Evolutionary conservation across 306 rosid species (phyloP).

Genomic region (Begonia loranthoides): DNA sequence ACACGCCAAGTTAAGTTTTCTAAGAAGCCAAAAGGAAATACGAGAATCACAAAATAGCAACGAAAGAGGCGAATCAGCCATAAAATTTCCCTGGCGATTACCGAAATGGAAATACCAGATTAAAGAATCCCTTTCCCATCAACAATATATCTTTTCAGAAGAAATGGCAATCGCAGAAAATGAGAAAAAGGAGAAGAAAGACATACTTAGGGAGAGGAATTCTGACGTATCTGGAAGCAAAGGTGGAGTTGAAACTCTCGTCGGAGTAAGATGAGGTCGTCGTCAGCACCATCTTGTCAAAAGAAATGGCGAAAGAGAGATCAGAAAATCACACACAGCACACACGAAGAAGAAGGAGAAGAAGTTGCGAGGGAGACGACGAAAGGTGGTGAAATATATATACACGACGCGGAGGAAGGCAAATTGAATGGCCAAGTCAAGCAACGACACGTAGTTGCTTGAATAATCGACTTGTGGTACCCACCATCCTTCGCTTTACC

Average conservation of each 20-base stretch:
- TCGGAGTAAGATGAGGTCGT: slow-evolving; percentile 20
- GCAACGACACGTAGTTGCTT: not conserved
- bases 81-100: not conserved
- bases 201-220: slow-evolving; percentile 35
- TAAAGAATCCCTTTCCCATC: not conserved
- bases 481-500: too few relatives aligned
- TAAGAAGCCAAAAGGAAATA: too few relatives aligned
- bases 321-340: not conserved
- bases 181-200: not conserved
- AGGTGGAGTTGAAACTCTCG: slow-evolving; percentile 24
- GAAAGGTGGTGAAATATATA: not conserved
- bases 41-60: too few relatives aligned
- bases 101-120: not conserved
- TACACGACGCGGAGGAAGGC: too few relatives aligned
- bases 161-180: not conserved
- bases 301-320: not conserved
- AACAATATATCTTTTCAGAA: not conserved
- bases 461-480: too few relatives aligned
- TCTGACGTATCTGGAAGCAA: slow-evolving; percentile 52
- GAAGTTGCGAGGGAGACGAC: not conserved
- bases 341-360: not conserved
- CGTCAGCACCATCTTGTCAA: slow-evolving; percentile 31
- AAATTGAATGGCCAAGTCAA: not conserved
- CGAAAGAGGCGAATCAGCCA: too few relatives aligned
- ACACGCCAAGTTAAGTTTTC: too few relatives aligned